Evolutionary conservation across 257 asterid genomes (phyloP).

Genomic region (Solanum appendiculatum): DNA sequence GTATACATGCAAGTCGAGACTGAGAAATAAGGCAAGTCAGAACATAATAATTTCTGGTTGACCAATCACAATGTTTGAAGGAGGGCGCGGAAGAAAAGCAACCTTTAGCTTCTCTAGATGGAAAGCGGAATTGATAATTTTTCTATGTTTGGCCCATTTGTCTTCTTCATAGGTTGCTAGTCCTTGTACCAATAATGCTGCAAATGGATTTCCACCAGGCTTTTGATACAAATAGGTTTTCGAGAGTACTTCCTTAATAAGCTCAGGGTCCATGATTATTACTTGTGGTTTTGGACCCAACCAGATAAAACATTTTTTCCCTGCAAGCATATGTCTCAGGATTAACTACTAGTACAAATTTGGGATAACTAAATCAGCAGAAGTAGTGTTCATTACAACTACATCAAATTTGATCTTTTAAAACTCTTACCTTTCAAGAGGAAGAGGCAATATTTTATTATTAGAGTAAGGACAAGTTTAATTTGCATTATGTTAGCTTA

Average conservation of each 20-base stretch:
- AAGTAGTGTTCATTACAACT: too few species aligned
- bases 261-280: slow-evolving; percentile 29
- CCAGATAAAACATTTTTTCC: slow-evolving; percentile 39
- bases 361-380: too few species aligned
- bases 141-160: slow-evolving; percentile 57
- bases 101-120: not conserved
- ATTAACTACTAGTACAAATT: not conserved
- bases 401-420: not conserved
- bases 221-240: slow-evolving; percentile 24
- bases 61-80: not conserved
- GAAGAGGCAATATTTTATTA: too few species aligned
- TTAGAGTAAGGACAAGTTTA: too few species aligned
- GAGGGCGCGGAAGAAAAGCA: not conserved
- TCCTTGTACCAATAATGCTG: slow-evolving; percentile 27
- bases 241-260: slow-evolving; percentile 32
- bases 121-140: slow-evolving; percentile 11
- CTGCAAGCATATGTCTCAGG: slow-evolving; percentile 9
- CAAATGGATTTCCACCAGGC: slow-evolving; percentile 23
- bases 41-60: not conserved
- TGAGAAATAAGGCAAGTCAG: not conserved
- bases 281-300: slow-evolving; percentile 43
- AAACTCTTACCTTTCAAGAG: too few species aligned
- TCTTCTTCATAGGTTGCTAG: slow-evolving; percentile 19
- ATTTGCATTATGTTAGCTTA: too few species aligned
- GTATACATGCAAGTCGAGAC: not conserved